phyloP scores from a whole-genome alignment of 2,329 filamentous ascomycete genomes.

The Botrytis elliptica region DNA sequence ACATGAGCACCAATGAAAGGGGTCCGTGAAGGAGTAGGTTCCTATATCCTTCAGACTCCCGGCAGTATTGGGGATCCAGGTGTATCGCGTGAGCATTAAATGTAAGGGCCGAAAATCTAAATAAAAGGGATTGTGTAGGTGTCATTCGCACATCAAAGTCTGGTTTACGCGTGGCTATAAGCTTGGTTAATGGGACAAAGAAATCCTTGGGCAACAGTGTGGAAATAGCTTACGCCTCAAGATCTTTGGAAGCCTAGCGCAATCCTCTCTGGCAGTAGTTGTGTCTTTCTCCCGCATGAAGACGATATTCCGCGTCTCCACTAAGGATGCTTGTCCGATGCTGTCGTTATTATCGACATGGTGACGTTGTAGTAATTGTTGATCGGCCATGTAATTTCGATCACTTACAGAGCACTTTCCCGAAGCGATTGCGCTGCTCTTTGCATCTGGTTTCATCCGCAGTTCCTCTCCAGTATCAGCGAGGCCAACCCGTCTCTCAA shows the following conservation, averaged over 20 bases:
- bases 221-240: slow-evolving; percentile 31
- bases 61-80: slow-evolving; percentile 70
- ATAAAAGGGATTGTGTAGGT: slow-evolving; percentile 71
- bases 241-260: slow-evolving; percentile 26
- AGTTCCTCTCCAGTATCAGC: slow-evolving; percentile 31
- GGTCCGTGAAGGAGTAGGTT: slow-evolving; percentile 85
- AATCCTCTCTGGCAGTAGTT: slow-evolving; percentile 25
- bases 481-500: slow-evolving; percentile 34
- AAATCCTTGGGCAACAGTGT: slow-evolving; percentile 17
- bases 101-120: slow-evolving; percentile 85
- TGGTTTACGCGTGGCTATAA: slow-evolving; percentile 39
- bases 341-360: not conserved
- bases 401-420: not conserved
- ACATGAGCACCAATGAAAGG: slow-evolving; percentile 72
- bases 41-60: slow-evolving; percentile 69
- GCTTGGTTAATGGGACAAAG: not conserved
- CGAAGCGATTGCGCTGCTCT: slow-evolving; percentile 1
- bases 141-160: slow-evolving; percentile 58
- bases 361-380: slow-evolving; percentile 10
- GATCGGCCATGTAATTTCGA: not conserved
- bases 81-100: slow-evolving; percentile 94
- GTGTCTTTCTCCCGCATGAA: slow-evolving; percentile 53
- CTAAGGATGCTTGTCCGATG: slow-evolving; percentile 40
- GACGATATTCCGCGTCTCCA: slow-evolving; percentile 61
- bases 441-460: slow-evolving; percentile 26